Evolutionary conservation across 371 early-diverging fungal species (phyloP).

Genomic region (Blakeslea trispora): DNA sequence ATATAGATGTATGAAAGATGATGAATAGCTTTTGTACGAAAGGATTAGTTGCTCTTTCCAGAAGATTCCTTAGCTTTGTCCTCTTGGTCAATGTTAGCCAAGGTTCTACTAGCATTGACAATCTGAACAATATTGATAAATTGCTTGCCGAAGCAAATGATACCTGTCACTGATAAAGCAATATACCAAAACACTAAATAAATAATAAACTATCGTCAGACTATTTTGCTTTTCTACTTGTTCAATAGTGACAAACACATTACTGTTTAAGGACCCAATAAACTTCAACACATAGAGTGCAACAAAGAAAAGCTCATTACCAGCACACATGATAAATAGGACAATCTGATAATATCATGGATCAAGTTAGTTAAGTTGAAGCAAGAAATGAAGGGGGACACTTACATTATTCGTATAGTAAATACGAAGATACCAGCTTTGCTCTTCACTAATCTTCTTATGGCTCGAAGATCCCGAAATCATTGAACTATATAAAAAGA

Average conservation of each 20-base stretch:
- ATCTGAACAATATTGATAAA: slow-evolving; percentile 91
- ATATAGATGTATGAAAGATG: no score
- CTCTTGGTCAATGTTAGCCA: slow-evolving; percentile 73
- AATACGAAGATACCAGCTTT: slow-evolving; percentile 75
- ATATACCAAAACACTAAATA: slow-evolving; percentile 29
- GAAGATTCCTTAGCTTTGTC: slow-evolving; percentile 44
- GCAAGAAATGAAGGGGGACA: not conserved
- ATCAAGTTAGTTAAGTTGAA: not conserved
- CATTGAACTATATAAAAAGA: slow-evolving; percentile 85
- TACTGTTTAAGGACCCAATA: slow-evolving; percentile 34
- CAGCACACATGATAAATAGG: slow-evolving; percentile 88
- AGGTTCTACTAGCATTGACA: slow-evolving; percentile 77
- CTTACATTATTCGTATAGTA: slow-evolving; percentile 89
- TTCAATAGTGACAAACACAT: not conserved
- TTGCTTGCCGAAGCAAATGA: slow-evolving; percentile 86
- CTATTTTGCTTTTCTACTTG: no score
- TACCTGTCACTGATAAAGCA: slow-evolving; percentile 62
- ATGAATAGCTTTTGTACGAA: no score
- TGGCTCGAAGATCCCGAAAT: slow-evolving; percentile 87
- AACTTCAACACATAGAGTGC: slow-evolving; percentile 72
- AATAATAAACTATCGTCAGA: no score
- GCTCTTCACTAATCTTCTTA: slow-evolving; percentile 75
- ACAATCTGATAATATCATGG: slow-evolving; percentile 55
- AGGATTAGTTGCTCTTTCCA: slow-evolving; percentile 14
- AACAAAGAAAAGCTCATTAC: slow-evolving; percentile 90